Percentiles rank a stretch among this genome's conserved stretches.
Conservation (phyloP, 2,329 filamentous ascomycete species). For the Cryphonectria japonica region DNA sequence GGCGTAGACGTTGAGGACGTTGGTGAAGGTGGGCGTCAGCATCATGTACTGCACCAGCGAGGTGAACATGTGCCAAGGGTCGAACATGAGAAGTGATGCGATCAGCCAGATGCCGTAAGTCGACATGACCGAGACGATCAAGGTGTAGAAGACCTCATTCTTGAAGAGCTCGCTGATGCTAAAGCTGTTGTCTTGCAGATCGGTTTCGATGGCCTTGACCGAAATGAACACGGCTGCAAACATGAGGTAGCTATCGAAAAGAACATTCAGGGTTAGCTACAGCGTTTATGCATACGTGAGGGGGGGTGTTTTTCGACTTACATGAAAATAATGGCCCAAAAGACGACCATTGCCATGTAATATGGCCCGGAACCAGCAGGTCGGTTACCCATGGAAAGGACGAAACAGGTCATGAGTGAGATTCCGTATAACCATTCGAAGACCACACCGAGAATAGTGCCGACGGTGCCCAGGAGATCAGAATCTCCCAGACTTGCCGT, state of each 20-base stretch:
- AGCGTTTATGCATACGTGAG: not conserved
- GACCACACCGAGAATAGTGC: constrained; percentile 80
- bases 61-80: constrained; percentile 99
- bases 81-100: constrained; percentile 90
- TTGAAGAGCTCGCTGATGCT: constrained; percentile 74
- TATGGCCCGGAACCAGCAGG: constrained; percentile 91
- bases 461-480: constrained; percentile 73
- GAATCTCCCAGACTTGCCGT: constrained; percentile 78
- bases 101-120: constrained; percentile 94
- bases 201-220: constrained; percentile 77
- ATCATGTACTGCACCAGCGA: constrained; percentile 92
- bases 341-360: constrained; percentile 97
- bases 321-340: constrained; percentile 96
- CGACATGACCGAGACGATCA: constrained; percentile 89
- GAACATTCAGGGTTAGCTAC: constrained; percentile 30
- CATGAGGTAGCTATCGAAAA: constrained; percentile 72
- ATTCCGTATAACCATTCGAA: constrained; percentile 97
- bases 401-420: constrained; percentile 91
- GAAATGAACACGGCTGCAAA: constrained; percentile 96
- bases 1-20: constrained; percentile 97
- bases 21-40: constrained; percentile 94
- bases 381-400: constrained; percentile 90
- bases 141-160: constrained; percentile 87
- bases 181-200: constrained; percentile 70
- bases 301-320: constrained; percentile 48